Conservation (phyloP, 352 stramenopile genomes). For the Globisporangium barbulae region DNA sequence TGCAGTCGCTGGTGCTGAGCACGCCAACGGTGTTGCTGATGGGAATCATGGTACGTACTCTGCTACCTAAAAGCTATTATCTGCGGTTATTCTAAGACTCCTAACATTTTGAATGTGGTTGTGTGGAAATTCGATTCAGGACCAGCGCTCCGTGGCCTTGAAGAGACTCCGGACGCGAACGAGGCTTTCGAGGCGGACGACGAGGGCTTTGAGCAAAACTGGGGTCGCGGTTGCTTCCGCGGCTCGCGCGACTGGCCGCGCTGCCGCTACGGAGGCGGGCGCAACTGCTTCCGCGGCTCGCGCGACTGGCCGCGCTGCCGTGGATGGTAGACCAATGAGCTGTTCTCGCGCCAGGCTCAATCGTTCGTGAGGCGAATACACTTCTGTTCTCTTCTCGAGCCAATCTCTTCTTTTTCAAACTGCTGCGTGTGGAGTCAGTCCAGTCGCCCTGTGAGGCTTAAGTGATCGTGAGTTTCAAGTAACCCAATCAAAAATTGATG, state of each 20-base stretch:
- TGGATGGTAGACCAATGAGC: background rate
- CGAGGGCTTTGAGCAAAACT: background rate
- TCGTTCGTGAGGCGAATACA: no score
- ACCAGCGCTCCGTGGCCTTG: background rate
- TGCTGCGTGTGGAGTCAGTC: no score
- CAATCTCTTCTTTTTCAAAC: no score
- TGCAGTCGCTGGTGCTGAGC: background rate
- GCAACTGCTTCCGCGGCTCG: background rate
- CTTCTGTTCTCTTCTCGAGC: no score
- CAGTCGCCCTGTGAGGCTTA: no score
- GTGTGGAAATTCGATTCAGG: background rate
- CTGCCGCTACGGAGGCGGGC: background rate
- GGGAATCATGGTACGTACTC: no score
- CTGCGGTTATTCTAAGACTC: background rate
- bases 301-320: background rate
- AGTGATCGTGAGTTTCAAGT: no score
- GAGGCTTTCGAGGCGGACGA: background rate
- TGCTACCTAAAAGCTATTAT: background rate
- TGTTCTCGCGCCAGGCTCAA: no score
- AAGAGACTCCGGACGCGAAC: conserved; percentile 4
- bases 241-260: conserved; percentile 10
- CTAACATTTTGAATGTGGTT: background rate
- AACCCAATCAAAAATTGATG: no score
- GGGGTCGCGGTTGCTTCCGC: background rate
- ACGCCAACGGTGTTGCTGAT: background rate